Base-by-base conservation (phyloP, 2,329 filamentous ascomycete genomes). In the Cytospora mali region DNA sequence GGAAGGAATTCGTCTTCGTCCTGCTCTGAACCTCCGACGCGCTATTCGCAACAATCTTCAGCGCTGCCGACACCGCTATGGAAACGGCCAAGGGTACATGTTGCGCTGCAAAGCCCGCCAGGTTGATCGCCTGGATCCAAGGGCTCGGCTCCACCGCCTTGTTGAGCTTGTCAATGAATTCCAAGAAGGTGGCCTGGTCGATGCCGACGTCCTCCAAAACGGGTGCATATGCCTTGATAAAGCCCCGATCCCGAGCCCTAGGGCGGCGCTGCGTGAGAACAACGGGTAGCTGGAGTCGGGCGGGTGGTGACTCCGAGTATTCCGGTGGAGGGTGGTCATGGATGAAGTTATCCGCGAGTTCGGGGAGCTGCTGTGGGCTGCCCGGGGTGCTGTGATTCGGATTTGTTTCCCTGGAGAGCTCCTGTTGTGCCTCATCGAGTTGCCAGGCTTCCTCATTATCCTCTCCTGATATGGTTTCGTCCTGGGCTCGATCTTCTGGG, bases 211-310 rank as follows among this genome's bases (percentile, higher is more conserved):
- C 68, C n/a, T 72, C 73, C 0, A 86, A 74, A 0, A 79, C 69
- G 0, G 82, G 82, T 0, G 82, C 75, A 68, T 85, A 85, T 0
- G 80, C 82, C n/a, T 78, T 76, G 4, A 84, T 73, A 66, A 85
- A 84, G 0, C 82, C 83, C 14, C 82, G 75, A 0, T 71, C 69
- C 57, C 79, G 79, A 33, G 76, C 74, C 31, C 77, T 74, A 0
- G 83, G 82, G 13, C 83, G 77, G 2, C 82, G 73, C 62, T 85
- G 83, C 0, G 81, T 80, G 4, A 85, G 69, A 25, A 85, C 77
- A 25, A 85, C 79, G 0, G 81, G 81, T 55, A 75, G 74, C n/a
- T 75, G 72, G 2, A 81, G 68, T 28, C 54, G 63, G 10, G 27
- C 48, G 10, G 33, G 13, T 14, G 35, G 42, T 11, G 28, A 16